Percentiles rank a stretch among this genome's conserved stretches.
phyloP scores from a whole-genome alignment of 176 grass and related monocot genomes.

The Calamus simplicifolius region DNA sequence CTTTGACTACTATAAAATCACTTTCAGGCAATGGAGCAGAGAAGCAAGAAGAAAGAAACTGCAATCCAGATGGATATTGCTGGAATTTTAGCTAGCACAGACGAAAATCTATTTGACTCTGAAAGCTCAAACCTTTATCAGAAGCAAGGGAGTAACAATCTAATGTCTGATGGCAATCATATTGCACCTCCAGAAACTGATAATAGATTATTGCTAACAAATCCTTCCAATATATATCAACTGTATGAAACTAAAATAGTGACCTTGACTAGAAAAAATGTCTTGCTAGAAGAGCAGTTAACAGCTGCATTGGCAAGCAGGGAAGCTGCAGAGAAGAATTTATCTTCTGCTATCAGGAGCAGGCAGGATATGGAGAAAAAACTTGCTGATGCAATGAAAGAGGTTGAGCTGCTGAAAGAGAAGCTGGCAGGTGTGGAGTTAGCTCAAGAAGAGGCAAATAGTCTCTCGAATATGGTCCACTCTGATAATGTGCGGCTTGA shows the following conservation, averaged over 20 bases:
- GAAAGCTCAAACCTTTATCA: conserved; percentile 11
- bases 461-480: conserved; percentile 69
- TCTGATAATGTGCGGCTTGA: conserved; percentile 85
- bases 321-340: conserved; percentile 58
- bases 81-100: conserved; percentile 25
- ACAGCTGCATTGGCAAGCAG: conserved; percentile 37
- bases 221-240: conserved; percentile 55
- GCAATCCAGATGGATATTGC: conserved; percentile 27
- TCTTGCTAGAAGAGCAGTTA: conserved; percentile 51
- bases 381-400: conserved; percentile 55
- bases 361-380: conserved; percentile 65
- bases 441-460: conserved; percentile 84
- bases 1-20: neutral
- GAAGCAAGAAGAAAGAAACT: conserved; percentile 16
- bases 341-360: conserved; percentile 52
- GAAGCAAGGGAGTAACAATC: conserved; percentile 3
- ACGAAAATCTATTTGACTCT: conserved; percentile 12
- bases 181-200: conserved; percentile 32
- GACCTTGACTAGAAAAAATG: conserved; percentile 45
- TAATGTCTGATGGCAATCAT: neutral
- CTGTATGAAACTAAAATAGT: conserved; percentile 51
- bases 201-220: conserved; percentile 36
- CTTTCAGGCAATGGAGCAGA: conserved; percentile 7
- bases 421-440: conserved; percentile 61
- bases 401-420: conserved; percentile 59